Evolutionary conservation across 2,329 filamentous ascomycete species (phyloP).

Genomic region (Davidsoniella virescens): DNA sequence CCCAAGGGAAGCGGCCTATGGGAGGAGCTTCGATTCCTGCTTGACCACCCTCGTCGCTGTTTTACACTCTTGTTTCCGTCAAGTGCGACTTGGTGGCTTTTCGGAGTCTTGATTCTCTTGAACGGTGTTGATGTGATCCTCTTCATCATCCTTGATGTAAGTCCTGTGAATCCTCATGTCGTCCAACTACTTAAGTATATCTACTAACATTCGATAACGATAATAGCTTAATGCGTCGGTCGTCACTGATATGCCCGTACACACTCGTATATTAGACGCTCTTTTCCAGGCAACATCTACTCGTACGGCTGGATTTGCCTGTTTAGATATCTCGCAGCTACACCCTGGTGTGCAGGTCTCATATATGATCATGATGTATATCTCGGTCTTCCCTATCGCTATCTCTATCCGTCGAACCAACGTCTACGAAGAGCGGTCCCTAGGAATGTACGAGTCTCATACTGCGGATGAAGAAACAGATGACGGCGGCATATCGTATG

Average conservation of each 20-base stretch:
- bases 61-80: constrained; percentile 90
- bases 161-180: constrained; percentile 19
- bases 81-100: constrained; percentile 88
- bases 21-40: constrained; percentile 78
- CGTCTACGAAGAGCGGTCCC: constrained; percentile 82
- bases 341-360: constrained; percentile 88
- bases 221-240: constrained; percentile 51
- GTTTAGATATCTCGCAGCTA: constrained; percentile 58
- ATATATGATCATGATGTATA: constrained; percentile 99
- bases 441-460: constrained; percentile 51
- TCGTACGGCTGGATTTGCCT: constrained; percentile 76
- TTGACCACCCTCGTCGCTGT: constrained; percentile 89
- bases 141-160: constrained; percentile 80
- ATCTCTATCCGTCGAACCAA: constrained; percentile 90
- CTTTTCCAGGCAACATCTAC: constrained; percentile 84
- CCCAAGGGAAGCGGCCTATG: constrained; percentile 54
- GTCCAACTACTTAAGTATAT: not conserved
- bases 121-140: constrained; percentile 79
- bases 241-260: constrained; percentile 51
- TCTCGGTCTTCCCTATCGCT: constrained; percentile 90
- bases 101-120: constrained; percentile 64
- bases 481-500: constrained; percentile 57
- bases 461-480: constrained; percentile 32
- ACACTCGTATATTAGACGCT: constrained; percentile 66
- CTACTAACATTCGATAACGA: constrained; percentile 15